Evolutionary conservation across 345 rosid genomes (phyloP), one percentile per base, ranked within the genome.

Genomic region (Hibiscus mutabilis): DNA sequence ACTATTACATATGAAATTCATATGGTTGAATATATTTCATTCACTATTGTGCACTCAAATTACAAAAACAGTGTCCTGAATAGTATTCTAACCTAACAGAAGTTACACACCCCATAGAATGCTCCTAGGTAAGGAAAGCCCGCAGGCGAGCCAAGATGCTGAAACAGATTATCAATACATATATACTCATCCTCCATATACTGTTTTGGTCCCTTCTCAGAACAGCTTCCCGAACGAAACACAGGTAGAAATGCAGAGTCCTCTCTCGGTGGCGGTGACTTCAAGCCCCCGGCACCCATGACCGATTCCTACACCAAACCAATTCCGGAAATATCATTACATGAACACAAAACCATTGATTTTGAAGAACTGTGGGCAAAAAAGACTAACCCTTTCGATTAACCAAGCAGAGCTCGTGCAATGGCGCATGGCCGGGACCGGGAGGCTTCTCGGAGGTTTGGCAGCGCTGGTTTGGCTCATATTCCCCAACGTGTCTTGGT

Each of bases 181-280:
- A 91, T 76, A 77, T 76, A 86, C 76, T 94, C 98, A 70, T 91
- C 98, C 81, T 94, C 98, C 98, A 94, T 94, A 11, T 76, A 91
- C 63, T 79, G 84, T 60, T 94, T 94, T 0, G 98, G 97, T 31
- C 98, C 97, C 82, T 86, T 87, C 77, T 90, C 97, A 0, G 96
- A 85, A 63, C 86, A 90, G 62, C 92, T 89, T 78, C 97, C 99
- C 0, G 97, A 90, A 24, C 93, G 89, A 64, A 90, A 87, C 37
- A 84, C 83, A 6, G 97, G 97, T 73, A 77, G 74, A 75, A 84
- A 92, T 46, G 68, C 79, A 5, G 88, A 77, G 59, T 76, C 75
- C 72, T 82, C 90, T 65, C 56, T 75, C 64, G 84, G 53, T 1
- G 89, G 86, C 0, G 84, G 80, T 64, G 52, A 19, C 71, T 79